These are phyloP conservation scores for Paecilomyces dactylethromorphus DNA, from an alignment of 2,329 filamentous ascomycete genomes.

Conservation along the genomic window DNA sequence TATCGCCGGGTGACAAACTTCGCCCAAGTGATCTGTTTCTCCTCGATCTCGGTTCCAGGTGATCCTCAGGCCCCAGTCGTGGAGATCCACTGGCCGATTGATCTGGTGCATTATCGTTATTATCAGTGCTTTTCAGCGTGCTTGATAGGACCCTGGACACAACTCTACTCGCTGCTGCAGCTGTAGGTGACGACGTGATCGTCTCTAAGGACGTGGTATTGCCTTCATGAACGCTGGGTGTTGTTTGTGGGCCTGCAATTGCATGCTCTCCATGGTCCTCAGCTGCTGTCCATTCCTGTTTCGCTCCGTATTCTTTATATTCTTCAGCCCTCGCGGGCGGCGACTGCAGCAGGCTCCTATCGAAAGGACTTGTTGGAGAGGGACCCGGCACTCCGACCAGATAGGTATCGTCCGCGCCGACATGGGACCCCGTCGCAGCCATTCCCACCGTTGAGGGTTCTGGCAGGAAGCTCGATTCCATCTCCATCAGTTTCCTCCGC, in stretches of 20 bases:
- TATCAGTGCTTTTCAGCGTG: constrained; percentile 12
- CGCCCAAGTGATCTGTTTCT: constrained; percentile 16
- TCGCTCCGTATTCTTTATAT: background rate
- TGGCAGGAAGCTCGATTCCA: constrained; percentile 58
- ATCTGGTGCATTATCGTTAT: constrained; percentile 5
- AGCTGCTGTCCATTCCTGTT: background rate
- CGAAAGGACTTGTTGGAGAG: constrained; percentile 11
- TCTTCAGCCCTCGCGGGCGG: constrained; percentile 19
- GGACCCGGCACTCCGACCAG: constrained; percentile 29
- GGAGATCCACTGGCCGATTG: constrained; percentile 13
- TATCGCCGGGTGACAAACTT: constrained; percentile 20
- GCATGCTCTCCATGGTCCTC: constrained; percentile 9
- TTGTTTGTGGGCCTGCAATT: constrained; percentile 13
- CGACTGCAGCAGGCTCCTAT: constrained; percentile 16
- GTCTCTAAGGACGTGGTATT: constrained; percentile 36
- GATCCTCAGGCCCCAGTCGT: constrained; percentile 15
- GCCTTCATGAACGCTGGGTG: constrained; percentile 12
- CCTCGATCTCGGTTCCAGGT: constrained; percentile 18
- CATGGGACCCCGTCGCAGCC: constrained; percentile 15
- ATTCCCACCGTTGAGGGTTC: constrained; percentile 43
- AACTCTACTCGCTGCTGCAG: constrained; percentile 36
- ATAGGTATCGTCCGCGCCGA: constrained; percentile 38
- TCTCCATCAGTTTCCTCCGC: constrained; percentile 53
- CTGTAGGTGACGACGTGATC: constrained; percentile 39
- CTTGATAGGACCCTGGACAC: constrained; percentile 31